A percentile compares a stretch with the other conserved stretches of the same genome.
These are phyloP conservation scores for Lentinula novae-zelandiae DNA, from an alignment of 1,284 basidiomycete genomes.

Conservation along the genomic window DNA sequence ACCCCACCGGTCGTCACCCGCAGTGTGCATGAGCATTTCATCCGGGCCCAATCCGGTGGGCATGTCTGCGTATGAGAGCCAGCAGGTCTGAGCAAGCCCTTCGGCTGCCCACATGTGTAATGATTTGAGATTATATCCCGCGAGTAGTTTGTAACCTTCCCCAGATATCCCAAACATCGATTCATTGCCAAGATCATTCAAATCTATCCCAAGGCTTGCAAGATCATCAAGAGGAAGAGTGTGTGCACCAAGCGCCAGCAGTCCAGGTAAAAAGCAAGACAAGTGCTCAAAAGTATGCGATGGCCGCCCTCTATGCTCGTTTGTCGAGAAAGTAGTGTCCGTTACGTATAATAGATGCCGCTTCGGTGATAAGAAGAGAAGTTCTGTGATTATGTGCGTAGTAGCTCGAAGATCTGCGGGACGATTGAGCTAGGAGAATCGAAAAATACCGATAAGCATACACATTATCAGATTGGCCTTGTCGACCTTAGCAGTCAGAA, in stretches of 20 bases:
- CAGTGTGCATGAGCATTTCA: constrained; percentile 36
- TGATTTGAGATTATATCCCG: constrained; percentile 13
- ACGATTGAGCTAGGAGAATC: not conserved
- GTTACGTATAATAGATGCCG: constrained; percentile 72
- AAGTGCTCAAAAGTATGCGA: constrained; percentile 68
- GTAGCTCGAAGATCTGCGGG: constrained; percentile 57
- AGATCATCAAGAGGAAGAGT: constrained; percentile 54
- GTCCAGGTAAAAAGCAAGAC: constrained; percentile 74
- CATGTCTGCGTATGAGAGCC: constrained; percentile 61
- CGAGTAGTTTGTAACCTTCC: constrained; percentile 31
- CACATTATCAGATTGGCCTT: constrained; percentile 59
- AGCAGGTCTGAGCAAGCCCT: constrained; percentile 67
- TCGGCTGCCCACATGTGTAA: constrained; percentile 65
- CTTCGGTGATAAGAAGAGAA: constrained; percentile 63
- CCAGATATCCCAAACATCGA: constrained; percentile 34
- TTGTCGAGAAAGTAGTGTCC: constrained; percentile 35
- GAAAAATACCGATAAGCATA: constrained; percentile 29
- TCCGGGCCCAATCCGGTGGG: constrained; percentile 62
- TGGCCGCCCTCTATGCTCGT: constrained; percentile 27
- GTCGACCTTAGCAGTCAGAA: constrained; percentile 60
- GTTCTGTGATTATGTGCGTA: constrained; percentile 56
- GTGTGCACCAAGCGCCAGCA: constrained; percentile 70
- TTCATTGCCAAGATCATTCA: constrained; percentile 29
- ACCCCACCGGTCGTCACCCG: not conserved
- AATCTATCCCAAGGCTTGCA: constrained; percentile 37